Evolutionary conservation across 2,329 filamentous ascomycete genomes (phyloP).

Genomic region (Fusarium udum): DNA sequence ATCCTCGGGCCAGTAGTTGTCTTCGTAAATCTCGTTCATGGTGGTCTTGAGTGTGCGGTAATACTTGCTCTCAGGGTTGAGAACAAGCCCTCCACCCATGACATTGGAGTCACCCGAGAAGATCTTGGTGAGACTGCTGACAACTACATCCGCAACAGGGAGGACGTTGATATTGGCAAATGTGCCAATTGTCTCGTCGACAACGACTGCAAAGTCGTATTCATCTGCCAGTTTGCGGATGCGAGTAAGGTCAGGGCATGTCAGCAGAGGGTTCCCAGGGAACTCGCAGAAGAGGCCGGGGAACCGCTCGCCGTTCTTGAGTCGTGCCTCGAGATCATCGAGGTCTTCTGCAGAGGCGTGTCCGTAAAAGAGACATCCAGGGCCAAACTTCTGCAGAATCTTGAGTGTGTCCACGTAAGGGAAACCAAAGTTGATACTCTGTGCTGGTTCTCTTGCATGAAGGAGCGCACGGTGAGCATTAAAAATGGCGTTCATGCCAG

Average conservation of each 20-base stretch:
- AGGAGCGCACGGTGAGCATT: constrained; percentile 82
- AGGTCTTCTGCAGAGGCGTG: constrained; percentile 80
- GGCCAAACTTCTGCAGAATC: constrained; percentile 92
- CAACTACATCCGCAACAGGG: constrained; percentile 87
- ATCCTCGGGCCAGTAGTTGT: constrained; percentile 95
- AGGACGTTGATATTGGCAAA: constrained; percentile 96
- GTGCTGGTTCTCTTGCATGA: constrained; percentile 67
- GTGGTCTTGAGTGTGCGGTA: constrained; percentile 74
- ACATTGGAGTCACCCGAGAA: constrained; percentile 98
- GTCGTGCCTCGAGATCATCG: constrained; percentile 79
- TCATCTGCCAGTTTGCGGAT: constrained; percentile 81
- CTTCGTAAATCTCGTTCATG: constrained; percentile 77
- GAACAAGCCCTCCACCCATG: constrained; percentile 84
- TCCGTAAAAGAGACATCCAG: constrained; percentile 89
- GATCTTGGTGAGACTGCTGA: constrained; percentile 94
- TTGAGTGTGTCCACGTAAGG: constrained; percentile 98
- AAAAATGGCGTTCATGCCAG: constrained; percentile 96
- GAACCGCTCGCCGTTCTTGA: constrained; percentile 78
- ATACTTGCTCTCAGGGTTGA: constrained; percentile 73
- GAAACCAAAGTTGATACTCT: constrained; percentile 95
- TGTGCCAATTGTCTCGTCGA: constrained; percentile 97
- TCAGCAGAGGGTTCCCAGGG: constrained; percentile 88
- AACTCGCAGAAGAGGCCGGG: constrained; percentile 94
- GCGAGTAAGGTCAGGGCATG: constrained; percentile 83
- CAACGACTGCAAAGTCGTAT: constrained; percentile 88